Percentiles rank a stretch among this genome's conserved stretches.
phyloP scores from a whole-genome alignment of 768 basidiomycete genomes.

The Neoboletus subvelutipes region DNA sequence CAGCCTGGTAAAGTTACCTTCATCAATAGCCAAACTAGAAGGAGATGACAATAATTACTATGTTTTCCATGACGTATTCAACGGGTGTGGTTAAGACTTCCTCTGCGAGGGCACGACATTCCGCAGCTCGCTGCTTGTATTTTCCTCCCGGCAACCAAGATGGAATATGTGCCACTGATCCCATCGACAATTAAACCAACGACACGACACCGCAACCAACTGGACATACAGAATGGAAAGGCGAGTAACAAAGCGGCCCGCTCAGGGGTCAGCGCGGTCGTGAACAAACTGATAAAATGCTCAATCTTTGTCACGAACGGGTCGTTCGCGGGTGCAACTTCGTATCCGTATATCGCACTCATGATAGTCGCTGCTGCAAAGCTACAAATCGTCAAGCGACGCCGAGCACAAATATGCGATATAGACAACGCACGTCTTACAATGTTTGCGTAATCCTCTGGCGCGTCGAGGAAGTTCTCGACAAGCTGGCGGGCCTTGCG shows the following conservation, averaged over 20 bases:
- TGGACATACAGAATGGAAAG: too few relatives aligned
- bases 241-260: too few relatives aligned
- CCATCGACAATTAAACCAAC: too few relatives aligned
- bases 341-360: conserved; percentile 24
- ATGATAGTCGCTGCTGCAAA: conserved; percentile 24
- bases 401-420: not conserved
- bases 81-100: conserved; percentile 25
- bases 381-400: conserved; percentile 9
- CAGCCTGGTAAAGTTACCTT: conserved; percentile 3
- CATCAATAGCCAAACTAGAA: not conserved
- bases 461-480: conserved; percentile 19
- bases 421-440: conserved; percentile 23
- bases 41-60: conserved; percentile 13
- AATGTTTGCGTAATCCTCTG: conserved; percentile 19
- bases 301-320: too few relatives aligned
- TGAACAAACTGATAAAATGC: too few relatives aligned
- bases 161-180: conserved; percentile 29
- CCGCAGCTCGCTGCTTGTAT: conserved; percentile 20
- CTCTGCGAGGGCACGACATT: conserved; percentile 19
- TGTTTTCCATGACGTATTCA: conserved; percentile 22
- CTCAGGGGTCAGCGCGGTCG: too few relatives aligned
- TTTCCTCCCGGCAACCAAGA: conserved; percentile 35
- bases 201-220: too few relatives aligned
- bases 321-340: too few relatives aligned
- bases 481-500: conserved; percentile 23